phyloP scores from a whole-genome alignment of 495 filamentous ascomycete species.

The Barbatosphaeria neglecta region DNA sequence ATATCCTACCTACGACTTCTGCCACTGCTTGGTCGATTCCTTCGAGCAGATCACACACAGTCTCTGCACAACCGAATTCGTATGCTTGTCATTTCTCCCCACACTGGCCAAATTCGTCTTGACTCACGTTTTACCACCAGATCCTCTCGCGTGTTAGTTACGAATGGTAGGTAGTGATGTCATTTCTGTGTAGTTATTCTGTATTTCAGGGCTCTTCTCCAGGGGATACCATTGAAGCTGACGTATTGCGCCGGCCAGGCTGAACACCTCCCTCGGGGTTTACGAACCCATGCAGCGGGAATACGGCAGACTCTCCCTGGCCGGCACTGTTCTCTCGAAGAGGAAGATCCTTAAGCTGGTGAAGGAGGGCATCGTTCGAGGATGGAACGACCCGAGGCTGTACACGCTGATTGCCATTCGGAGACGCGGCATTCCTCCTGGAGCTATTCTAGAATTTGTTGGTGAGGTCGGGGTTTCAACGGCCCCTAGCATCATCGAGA shows the following conservation, averaged over 20 bases:
- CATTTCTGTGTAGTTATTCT: background rate
- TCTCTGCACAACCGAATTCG: conserved; percentile 79
- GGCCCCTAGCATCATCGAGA: conserved; percentile 57
- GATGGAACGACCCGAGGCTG: conserved; percentile 82
- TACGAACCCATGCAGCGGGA: conserved; percentile 77
- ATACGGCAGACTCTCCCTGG: conserved; percentile 68
- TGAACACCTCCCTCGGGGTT: conserved; percentile 42
- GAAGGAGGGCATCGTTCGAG: conserved; percentile 56
- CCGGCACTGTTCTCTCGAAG: conserved; percentile 75
- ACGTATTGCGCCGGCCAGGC: background rate
- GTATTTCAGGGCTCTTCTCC: too few species aligned
- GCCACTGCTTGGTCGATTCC: conserved; percentile 79
- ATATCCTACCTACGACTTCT: conserved; percentile 87
- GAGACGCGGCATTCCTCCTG: conserved; percentile 73
- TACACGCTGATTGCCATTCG: conserved; percentile 81
- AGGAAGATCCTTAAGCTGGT: conserved; percentile 70
- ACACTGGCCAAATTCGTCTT: background rate
- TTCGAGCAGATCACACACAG: conserved; percentile 84
- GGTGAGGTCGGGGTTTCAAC: conserved; percentile 84
- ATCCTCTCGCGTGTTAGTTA: conserved; percentile 64
- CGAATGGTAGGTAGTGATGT: conserved; percentile 47
- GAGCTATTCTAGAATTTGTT: conserved; percentile 76
- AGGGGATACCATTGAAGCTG: background rate
- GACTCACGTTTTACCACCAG: background rate
- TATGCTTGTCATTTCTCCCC: background rate